Evolutionary conservation across 106 monocot genomes (phyloP), one percentile per base, ranked within the genome.

Genomic region (Phalaenopsis aphrodite): DNA sequence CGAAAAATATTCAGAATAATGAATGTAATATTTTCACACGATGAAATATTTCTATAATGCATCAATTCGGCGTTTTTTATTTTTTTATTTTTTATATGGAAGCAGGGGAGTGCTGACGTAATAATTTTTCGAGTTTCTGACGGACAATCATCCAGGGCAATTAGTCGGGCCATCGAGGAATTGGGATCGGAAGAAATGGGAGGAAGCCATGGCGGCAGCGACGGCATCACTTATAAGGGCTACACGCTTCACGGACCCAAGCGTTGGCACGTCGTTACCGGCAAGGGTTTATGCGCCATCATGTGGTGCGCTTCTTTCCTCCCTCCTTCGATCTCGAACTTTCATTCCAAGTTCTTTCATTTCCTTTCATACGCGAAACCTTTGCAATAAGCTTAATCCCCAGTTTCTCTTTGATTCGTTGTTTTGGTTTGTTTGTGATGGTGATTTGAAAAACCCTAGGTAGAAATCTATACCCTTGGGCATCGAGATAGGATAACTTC

Each of bases 251-350:
- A 79, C 49, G 72, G 61, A 52, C 83, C 85, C 30, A 85, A 85
- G 77, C 83, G 88, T 37, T 88, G 88, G 88, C 88, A 88, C 56
- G 78, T 78, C 81, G 83, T 84, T 57, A 85, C 88, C 56, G 88
- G 88, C 43, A 88, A 88, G 78, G 88, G 88, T 41, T 69, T 88
- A 36, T 88, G 88, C 78, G 88, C 85, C 71, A 78, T 88, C 78
- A 88, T 88, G 88, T 88, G 88, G 88, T 88, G 79, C 36, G 47
- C 47, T 15, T 36, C 24, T 46, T 17, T 21, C 16, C 2, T 43
- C 38, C 10, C n/a, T 24, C 37, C 64, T 74, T 43, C 43, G 38
- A 41, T 39, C 30, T 69, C 5, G 0, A 30, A 10, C 12, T 69
- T 38, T 69, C 39, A 19, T 69, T 12, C 38, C 69, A 39, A 69